phyloP scores from a whole-genome alignment of 768 basidiomycete species.

The Suillus occidentalis region DNA sequence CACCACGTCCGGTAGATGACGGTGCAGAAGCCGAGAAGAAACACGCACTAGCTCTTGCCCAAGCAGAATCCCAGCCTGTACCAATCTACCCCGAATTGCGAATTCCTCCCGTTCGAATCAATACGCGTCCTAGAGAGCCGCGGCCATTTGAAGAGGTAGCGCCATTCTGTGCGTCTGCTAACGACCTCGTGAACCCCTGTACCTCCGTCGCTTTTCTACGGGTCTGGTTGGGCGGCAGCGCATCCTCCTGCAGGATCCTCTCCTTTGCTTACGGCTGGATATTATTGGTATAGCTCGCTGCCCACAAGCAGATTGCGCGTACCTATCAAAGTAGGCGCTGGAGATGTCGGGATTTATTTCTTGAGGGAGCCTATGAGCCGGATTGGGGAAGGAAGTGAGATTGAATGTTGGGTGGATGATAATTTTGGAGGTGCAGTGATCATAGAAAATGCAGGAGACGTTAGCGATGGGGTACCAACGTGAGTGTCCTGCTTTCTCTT shows the following conservation, averaged over 20 bases:
- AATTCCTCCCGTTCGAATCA: conserved; percentile 75
- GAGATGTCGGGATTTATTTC: conserved; percentile 93
- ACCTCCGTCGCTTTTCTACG: conserved; percentile 91
- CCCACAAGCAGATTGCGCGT: conserved; percentile 83
- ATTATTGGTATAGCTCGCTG: conserved; percentile 92
- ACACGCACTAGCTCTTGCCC: conserved; percentile 11
- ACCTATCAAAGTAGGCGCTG: conserved; percentile 80
- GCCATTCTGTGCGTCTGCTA: conserved; percentile 94
- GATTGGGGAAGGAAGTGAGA: conserved; percentile 62
- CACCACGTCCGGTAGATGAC: conserved; percentile 32
- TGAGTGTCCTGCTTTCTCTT: conserved; percentile 40
- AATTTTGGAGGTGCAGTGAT: conserved; percentile 78
- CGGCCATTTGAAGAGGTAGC: conserved; percentile 79
- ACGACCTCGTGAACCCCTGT: conserved; percentile 97
- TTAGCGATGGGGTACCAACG: conserved; percentile 63
- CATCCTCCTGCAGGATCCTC: conserved; percentile 58
- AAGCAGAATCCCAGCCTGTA: conserved; percentile 17
- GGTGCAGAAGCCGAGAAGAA: conserved; percentile 32
- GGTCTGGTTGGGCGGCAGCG: conserved; percentile 84
- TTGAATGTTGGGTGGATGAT: conserved; percentile 98
- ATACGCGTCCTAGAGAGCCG: conserved; percentile 53
- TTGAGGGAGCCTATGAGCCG: conserved; percentile 64
- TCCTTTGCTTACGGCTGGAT: conserved; percentile 57
- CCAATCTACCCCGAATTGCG: conserved; percentile 33
- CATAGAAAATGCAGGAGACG: conserved; percentile 74